Percentiles rank a stretch among this genome's conserved stretches.
Conservation (phyloP, 2,329 filamentous ascomycete species). For the Fusarium sp. region DNA sequence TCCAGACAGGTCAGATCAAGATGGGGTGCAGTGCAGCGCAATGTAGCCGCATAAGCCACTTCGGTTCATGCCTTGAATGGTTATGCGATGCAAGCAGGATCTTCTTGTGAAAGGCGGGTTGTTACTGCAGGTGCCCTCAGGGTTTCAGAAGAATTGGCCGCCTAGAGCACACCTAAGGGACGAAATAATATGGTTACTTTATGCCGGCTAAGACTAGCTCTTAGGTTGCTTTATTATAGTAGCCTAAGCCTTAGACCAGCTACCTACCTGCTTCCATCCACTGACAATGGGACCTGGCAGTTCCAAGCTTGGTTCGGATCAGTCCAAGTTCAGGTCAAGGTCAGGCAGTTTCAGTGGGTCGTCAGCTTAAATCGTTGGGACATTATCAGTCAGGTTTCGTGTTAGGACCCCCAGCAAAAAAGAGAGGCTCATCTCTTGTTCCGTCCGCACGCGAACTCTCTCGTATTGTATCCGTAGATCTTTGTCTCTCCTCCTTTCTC, state of each 20-base stretch:
- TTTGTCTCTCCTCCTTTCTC: conserved; percentile 2
- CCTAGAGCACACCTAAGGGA: too few relatives aligned
- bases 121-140: neutral
- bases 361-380: conserved; percentile 43
- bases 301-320: neutral
- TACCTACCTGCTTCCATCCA: neutral
- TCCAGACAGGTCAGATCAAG: neutral
- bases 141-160: too few relatives aligned
- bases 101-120: neutral
- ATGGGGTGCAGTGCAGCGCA: conserved; percentile 11
- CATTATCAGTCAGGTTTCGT: conserved; percentile 38
- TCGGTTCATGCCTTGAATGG: conserved; percentile 1
- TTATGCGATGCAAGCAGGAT: neutral
- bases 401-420: conserved; percentile 34
- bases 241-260: neutral
- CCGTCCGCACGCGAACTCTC: conserved; percentile 24
- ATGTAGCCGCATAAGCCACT: conserved; percentile 6
- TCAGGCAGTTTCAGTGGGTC: conserved; percentile 31
- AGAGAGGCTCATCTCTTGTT: conserved; percentile 28
- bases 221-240: too few relatives aligned
- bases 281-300: neutral
- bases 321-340: neutral
- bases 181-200: too few relatives aligned
- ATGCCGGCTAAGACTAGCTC: too few relatives aligned
- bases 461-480: conserved; percentile 18